Conservation (phyloP, 495 filamentous ascomycete species). For the Penicillium canescens region DNA sequence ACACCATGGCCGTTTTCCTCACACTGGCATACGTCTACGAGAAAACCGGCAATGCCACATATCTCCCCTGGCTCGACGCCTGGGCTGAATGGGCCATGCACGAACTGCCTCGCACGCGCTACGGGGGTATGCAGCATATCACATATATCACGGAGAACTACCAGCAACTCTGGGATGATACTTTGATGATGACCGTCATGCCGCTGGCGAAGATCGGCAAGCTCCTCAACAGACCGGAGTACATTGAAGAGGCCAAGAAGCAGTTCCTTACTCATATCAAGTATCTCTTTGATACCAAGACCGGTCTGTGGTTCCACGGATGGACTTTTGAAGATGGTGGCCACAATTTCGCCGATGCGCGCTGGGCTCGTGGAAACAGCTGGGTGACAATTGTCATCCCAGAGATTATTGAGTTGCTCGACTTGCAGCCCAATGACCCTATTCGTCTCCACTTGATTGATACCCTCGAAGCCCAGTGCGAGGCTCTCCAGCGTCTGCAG, state of each 20-base stretch:
- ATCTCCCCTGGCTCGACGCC: constrained; percentile 67
- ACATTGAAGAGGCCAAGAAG: constrained; percentile 70
- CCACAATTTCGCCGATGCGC: constrained; percentile 69
- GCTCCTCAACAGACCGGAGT: constrained; percentile 60
- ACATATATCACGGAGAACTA: constrained; percentile 61
- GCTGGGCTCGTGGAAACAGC: constrained; percentile 67
- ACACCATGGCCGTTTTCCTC: constrained; percentile 73
- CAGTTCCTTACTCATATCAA: constrained; percentile 73
- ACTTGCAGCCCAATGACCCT: constrained; percentile 54
- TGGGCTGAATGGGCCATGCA: constrained; percentile 80
- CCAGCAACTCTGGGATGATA: constrained; percentile 77
- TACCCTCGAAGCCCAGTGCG: constrained; percentile 62
- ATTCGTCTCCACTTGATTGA: constrained; percentile 60
- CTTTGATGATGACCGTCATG: constrained; percentile 79
- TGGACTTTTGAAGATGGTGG: constrained; percentile 69
- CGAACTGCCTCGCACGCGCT: constrained; percentile 64
- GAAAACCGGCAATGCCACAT: constrained; percentile 58
- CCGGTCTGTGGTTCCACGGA: constrained; percentile 71
- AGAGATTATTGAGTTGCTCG: constrained; percentile 68
- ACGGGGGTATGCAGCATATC: constrained; percentile 73
- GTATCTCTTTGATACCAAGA: constrained; percentile 66
- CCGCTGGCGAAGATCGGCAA: constrained; percentile 74
- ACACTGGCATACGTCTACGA: constrained; percentile 73
- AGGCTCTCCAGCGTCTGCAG: constrained; percentile 58
- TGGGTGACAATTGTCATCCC: constrained; percentile 77